Base-by-base conservation (phyloP, 805 yeast species). In the Candida fluviatilis region DNA sequence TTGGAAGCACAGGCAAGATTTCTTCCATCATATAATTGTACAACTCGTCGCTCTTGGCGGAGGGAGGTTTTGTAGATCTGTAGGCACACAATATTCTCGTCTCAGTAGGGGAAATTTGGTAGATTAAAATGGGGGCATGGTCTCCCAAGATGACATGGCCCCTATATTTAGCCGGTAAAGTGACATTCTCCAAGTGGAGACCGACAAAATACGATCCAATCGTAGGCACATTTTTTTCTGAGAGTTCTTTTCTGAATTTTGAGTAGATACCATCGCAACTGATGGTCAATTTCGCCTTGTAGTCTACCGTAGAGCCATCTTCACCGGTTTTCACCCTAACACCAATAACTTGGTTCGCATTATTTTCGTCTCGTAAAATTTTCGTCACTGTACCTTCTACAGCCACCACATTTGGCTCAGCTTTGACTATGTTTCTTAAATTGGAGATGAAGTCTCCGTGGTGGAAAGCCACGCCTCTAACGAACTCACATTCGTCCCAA, bases 211-310 rank as follows among this genome's bases (percentile, higher is more conserved):
- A 85, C 6, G 96, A 87, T 15, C 81, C 84, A 15, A 86, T 75
- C 0, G 58, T 51, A 10, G 98, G 95, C 16, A 74, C 71, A 48
- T 78, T 76, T 23, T 71, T 69, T n/a, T 72, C 60, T 15, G 78
- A 66, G 35, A 85, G 71, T 41, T 81, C 82, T 57, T 79, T 85
- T 58, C 99, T 76, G 69, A 91, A 88, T 60, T 83, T 89, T 41
- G 97, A 90, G 55, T 87, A 88, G 40, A 91, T 90, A 42, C 99
- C 99, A 61, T 93, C 99, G 55, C 95, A 87, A 34, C 84, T 76
- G 21, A 89, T 70, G 5, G 91, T 84, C 40, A 89, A 55, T 39
- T 78, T 76, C 3, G 84, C 86, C 15, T 61, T 60, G 64, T 72
- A 80, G 19, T 71, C 67, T 12, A 62, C 65, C 3, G 64, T 66